These are phyloP conservation scores for Cenchrus americanus DNA, from an alignment of 176 grass and related monocot species.

Conservation along the genomic window DNA sequence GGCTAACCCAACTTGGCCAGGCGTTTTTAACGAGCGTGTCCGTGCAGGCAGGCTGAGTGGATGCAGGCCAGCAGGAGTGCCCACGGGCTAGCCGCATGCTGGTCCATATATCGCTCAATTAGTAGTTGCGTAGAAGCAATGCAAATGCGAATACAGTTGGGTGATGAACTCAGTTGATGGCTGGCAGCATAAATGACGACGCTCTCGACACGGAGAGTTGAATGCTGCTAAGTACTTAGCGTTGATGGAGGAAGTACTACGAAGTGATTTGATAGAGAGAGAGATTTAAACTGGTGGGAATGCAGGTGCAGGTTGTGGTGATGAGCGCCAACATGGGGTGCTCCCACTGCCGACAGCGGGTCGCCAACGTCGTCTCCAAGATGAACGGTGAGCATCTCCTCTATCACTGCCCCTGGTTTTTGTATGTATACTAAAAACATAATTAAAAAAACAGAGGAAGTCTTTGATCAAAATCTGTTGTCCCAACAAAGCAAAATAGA, in stretches of 20 bases:
- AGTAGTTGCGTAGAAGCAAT: slow-evolving; percentile 25
- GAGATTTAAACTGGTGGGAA: neutral
- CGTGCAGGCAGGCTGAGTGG: neutral
- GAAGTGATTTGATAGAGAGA: neutral
- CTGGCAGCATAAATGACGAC: neutral
- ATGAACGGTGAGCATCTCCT: slow-evolving; percentile 78
- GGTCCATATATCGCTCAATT: slow-evolving; percentile 21
- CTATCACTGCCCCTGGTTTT: neutral
- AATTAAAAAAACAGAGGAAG: too few species aligned
- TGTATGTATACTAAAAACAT: too few species aligned
- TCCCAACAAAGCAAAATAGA: too few species aligned
- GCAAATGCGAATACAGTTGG: neutral
- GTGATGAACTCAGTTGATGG: slow-evolving; percentile 7
- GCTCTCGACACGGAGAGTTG: neutral
- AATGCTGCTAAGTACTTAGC: neutral
- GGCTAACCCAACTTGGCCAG: slow-evolving; percentile 35
- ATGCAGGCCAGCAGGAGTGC: neutral
- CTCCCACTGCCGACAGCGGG: slow-evolving; percentile 74
- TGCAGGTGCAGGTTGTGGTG: slow-evolving; percentile 92
- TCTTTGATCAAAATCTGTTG: too few species aligned
- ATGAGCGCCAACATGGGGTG: slow-evolving; percentile 97
- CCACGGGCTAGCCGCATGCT: slow-evolving; percentile 9
- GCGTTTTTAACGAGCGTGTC: neutral
- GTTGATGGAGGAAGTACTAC: neutral
- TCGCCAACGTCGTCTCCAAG: slow-evolving; percentile 90